Conservation (phyloP, 2,329 filamentous ascomycete genomes). For the Xylaria sp. region DNA sequence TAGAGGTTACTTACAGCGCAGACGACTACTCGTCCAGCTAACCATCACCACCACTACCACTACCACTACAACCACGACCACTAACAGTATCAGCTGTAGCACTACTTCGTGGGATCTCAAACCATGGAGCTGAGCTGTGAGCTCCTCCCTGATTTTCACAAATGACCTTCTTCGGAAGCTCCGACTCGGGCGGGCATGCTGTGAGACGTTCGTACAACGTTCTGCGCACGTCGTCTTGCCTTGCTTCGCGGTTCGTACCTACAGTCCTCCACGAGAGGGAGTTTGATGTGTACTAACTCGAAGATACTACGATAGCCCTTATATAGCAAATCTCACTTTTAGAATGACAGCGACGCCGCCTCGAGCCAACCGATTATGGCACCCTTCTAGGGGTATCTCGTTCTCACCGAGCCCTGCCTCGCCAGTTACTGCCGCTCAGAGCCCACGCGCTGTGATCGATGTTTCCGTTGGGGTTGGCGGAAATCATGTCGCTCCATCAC, state of each 20-base stretch:
- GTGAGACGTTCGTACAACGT: slow-evolving; percentile 43
- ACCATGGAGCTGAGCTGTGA: slow-evolving; percentile 47
- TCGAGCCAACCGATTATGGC: slow-evolving; percentile 48
- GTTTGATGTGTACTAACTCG: slow-evolving; percentile 9
- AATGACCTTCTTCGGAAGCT: slow-evolving; percentile 45
- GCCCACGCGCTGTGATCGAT: slow-evolving; percentile 25
- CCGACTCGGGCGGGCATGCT: slow-evolving; percentile 48
- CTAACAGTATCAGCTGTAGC: background rate
- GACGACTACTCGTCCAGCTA: too few species aligned
- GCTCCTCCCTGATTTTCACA: slow-evolving; percentile 31
- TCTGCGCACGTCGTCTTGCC: slow-evolving; percentile 34
- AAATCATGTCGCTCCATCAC: slow-evolving; percentile 15
- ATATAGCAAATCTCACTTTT: slow-evolving; percentile 27
- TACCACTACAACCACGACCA: background rate
- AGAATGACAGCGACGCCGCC: slow-evolving; percentile 47
- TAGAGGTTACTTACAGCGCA: too few species aligned
- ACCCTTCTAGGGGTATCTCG: slow-evolving; percentile 50
- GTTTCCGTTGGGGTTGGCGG: slow-evolving; percentile 7
- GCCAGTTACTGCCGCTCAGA: slow-evolving; percentile 32
- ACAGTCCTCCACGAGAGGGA: background rate
- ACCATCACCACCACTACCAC: background rate
- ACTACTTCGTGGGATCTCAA: slow-evolving; percentile 36
- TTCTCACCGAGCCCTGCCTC: slow-evolving; percentile 45
- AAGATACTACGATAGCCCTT: slow-evolving; percentile 17
- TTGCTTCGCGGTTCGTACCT: slow-evolving; percentile 39